Evolutionary conservation across 192 early-diverging fungal species (phyloP), one percentile per base, ranked within the genome.

Genomic region (Gaertneriomyces semiglobifer): DNA sequence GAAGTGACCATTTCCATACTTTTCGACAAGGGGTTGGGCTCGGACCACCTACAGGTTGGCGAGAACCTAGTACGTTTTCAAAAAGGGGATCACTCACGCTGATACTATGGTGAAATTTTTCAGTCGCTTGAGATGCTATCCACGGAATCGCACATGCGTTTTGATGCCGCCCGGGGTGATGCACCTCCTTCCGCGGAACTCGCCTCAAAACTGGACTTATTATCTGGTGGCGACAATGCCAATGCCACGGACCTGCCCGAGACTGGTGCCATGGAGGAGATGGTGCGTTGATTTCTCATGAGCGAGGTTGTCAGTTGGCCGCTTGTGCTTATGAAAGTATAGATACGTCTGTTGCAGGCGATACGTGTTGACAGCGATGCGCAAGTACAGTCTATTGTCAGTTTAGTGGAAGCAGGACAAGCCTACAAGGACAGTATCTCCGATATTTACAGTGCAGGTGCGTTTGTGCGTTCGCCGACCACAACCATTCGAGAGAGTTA

Each of bases 71-170:
- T 52, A 52, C 6, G 20, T 18, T n/a, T 4, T 20, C 20, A 18
- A 6, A 52, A 52, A 4, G n/a, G n/a, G n/a, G 20, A 18, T 52
- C 6, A 5, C n/a, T 6, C 50, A 52, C n/a, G 50, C 50, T 52
- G 20, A 52, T 52, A 6, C 20, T 33, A 33, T 33, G 25, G 50
- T 52, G 20, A 52, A n/a, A 20, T 52, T 18, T 0, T 20, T 6
- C 20, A 52, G 50, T n/a, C 50, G 3, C 50, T 52, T n/a, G 50
- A 52, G 50, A 52, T 52, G 50, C 6, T 52, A 20, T 52, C 50
- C n/a, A 52, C 50, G n/a, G 50, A 52, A 52, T 52, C 50, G n/a
- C 50, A 52, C n/a, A 20, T 52, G 50, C 50, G 50, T 18, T n/a
- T 52, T n/a, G 20, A 20, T 20, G 50, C 4, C 50, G n/a, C 20